Evolutionary conservation across 2,329 filamentous ascomycete species (phyloP), one percentile per base, ranked within the genome.

Genomic region (Colletotrichum eremochloae): DNA sequence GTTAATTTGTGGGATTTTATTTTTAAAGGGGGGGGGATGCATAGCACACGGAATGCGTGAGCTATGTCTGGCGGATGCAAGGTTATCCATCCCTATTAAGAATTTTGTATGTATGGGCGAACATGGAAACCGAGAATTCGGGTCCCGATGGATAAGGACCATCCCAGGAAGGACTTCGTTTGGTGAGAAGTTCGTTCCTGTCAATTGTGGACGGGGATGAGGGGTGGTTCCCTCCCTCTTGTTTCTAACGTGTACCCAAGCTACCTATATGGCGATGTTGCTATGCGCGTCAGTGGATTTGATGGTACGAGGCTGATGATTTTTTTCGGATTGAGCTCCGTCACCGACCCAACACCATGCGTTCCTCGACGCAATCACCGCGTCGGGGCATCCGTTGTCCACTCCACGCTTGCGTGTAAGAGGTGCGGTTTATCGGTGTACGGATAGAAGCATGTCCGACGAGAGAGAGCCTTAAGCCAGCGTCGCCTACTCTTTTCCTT

Each of bases 41-140:
- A n/a, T 46, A 8, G 44, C 15, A 20, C 48, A 46, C 29, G 36
- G 48, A 65, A 69, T 65, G 46, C 38, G 52, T 58, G 65, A 71
- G 69, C 65, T 53, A 44, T 68, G 56, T 63, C 69, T 68, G 65
- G 40, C 58, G 40, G 42, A 63, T 63, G 65, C 58, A 71, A 60
- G 69, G 69, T 24, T 24, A 24, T 24, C 44, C 29, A 68, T 60
- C 64, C 44, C 24, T 52, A 31, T 9, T 8, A 18, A 8, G n/a
- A 63, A 8, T 36, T 24, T 9, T 24, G 24, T 24, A 24, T 24
- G n/a, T 24, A 40, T 31, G 33, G 29, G 15, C 18, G 24, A 52
- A 29, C 7, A 60, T 53, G 12, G 44, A 29, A 44, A 42, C 9
- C 33, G 48, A 31, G 36, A 15, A n/a, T 29, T 31, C 15, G 44